Evolutionary conservation across 2,329 filamentous ascomycete genomes (phyloP), one percentile per base, ranked within the genome.

Genomic region (Penicillium sclerotigenum): DNA sequence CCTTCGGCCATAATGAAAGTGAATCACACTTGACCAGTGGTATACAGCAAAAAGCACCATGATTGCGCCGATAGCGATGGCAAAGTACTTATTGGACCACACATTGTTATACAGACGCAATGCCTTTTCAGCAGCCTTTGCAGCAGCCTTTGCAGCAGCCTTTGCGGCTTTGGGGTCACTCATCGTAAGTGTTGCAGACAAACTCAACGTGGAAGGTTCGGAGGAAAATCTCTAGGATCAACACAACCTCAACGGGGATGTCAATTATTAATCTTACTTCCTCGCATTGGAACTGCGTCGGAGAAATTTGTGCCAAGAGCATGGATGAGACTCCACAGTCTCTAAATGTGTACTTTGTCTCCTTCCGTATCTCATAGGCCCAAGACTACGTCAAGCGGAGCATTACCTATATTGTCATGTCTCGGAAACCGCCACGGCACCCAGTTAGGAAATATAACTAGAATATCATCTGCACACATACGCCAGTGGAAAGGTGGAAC

Each of bases 11-110:
- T 46, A 49, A n/a, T 18, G 16, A 40, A 47, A 36, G 14, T 49
- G 28, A 22, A 51, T 29, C 13, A 60, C 46, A 34, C 40, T 43
- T 31, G 36, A 26, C 59, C 59, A 62, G 34, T 62, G 58, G 14
- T 46, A 48, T 47, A 54, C 9, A 11, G 41, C 52, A 34, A 51
- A 55, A 20, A 60, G 33, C 20, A 51, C 42, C 58, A 62, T 62
- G 9, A 60, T 59, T 3, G 47, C 33, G 1, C 59, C 59, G 5
- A 60, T 59, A 28, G 52, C 37, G 14, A 62, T 62, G 8, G 59
- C 58, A 50, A 59, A 59, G 20, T 59, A 62, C 20, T 62, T 57
- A n/a, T 40, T 40, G n/a, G 28, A 51, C 59, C 59, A 61, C 26
- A 48, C 55, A 49, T 61, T 61, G 5, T 54, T 43, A n/a, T 13